Evolutionary conservation across 768 basidiomycete genomes (phyloP).

Genomic region (Collybiopsis luxurians): DNA sequence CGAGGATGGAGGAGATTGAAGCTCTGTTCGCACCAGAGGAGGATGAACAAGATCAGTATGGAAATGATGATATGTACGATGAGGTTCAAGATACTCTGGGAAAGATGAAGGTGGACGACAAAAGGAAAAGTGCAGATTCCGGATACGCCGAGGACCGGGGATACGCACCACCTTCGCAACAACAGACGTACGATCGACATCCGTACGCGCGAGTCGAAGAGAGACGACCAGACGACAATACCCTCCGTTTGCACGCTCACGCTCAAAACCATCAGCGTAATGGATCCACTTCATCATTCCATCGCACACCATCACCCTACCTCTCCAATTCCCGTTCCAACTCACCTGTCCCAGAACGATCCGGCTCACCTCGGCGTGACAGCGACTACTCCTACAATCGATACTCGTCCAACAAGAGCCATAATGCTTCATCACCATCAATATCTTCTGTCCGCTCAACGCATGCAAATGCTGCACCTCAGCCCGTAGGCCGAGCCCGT

Average conservation of each 20-base stretch:
- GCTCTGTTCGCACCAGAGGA: constrained; percentile 46
- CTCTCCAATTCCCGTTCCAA: constrained; percentile 31
- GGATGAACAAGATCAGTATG: constrained; percentile 26
- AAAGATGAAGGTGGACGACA: constrained; percentile 44
- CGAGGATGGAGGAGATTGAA: constrained; percentile 58
- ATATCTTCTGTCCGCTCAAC: constrained; percentile 46
- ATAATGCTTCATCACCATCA: constrained; percentile 36
- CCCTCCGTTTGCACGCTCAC: constrained; percentile 38
- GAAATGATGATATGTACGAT: constrained; percentile 34
- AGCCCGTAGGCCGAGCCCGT: constrained; percentile 43
- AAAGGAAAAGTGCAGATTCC: constrained; percentile 58
- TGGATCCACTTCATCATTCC: constrained; percentile 46
- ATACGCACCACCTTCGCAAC: constrained; percentile 43
- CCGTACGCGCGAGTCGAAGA: constrained; percentile 34
- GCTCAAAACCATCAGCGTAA: constrained; percentile 50
- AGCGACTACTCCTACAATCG: neutral
- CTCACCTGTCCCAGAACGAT: constrained; percentile 37
- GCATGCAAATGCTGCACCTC: constrained; percentile 46
- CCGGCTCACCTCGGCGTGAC: constrained; percentile 27
- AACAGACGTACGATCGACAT: constrained; percentile 35
- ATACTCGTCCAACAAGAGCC: neutral
- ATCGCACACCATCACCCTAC: constrained; percentile 33
- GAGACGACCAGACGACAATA: constrained; percentile 36
- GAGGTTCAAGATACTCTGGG: constrained; percentile 51
- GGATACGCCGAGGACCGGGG: constrained; percentile 60